phyloP scores from a whole-genome alignment of 129 eudicot genomes.

The Lactuca saligna region DNA sequence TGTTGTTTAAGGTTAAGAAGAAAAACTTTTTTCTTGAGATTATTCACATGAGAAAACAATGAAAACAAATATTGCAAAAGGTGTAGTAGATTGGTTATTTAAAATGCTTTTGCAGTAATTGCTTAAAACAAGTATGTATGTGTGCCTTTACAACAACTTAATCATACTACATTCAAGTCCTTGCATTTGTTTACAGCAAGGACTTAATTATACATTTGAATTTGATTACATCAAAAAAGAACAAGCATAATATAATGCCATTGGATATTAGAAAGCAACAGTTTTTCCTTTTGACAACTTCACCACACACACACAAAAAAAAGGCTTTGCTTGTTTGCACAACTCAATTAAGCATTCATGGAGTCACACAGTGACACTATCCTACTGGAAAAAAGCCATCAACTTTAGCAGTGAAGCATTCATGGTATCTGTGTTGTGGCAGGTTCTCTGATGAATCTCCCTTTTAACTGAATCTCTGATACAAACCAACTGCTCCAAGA shows the following conservation, averaged over 20 bases:
- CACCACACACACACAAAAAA: conserved; percentile 1
- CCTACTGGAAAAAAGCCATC: conserved; percentile 22
- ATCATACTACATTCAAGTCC: neutral
- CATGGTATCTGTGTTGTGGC: neutral
- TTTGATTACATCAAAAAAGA: conserved; percentile 20
- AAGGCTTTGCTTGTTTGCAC: conserved; percentile 2
- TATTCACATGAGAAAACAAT: conserved; percentile 6
- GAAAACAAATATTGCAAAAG: neutral
- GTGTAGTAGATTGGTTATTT: conserved; percentile 4
- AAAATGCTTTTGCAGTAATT: neutral
- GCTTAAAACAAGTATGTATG: neutral
- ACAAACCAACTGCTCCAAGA: conserved; percentile 13
- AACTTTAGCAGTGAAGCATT: conserved; percentile 10
- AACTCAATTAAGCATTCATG: conserved; percentile 6
- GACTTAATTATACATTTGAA: conserved; percentile 4
- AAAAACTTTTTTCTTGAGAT: neutral
- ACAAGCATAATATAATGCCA: conserved; percentile 1
- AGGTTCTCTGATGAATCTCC: conserved; percentile 14
- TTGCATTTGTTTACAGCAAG: conserved; percentile 3
- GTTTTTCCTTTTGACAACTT: conserved; percentile 8
- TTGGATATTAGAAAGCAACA: conserved; percentile 12
- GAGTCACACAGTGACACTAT: conserved; percentile 12
- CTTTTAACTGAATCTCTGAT: neutral
- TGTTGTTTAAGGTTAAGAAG: conserved; percentile 3
- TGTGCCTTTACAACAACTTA: neutral